phyloP scores from a whole-genome alignment of 352 stramenopile species.

The Peronospora belbahrii region DNA sequence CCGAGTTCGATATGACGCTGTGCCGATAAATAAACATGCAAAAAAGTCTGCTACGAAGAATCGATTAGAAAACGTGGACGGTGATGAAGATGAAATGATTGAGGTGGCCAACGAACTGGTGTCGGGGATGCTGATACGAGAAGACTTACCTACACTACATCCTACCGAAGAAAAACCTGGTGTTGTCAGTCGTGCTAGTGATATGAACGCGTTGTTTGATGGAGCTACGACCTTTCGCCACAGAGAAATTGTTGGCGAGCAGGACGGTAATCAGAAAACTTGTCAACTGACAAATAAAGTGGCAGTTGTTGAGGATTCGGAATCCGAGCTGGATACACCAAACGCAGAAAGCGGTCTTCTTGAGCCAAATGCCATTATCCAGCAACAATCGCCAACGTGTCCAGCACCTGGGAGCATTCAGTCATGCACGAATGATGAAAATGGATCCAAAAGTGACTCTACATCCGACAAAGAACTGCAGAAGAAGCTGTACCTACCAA shows the following conservation, averaged over 20 bases:
- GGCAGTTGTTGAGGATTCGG: constrained; percentile 7
- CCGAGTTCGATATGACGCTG: constrained; percentile 37
- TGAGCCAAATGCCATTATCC: too few species aligned
- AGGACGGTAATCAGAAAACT: constrained; percentile 23
- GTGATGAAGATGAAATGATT: constrained; percentile 33
- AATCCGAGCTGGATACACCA: constrained; percentile 7
- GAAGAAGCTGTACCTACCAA: constrained; percentile 20
- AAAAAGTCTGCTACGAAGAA: constrained; percentile 29
- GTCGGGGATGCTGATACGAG: constrained; percentile 26
- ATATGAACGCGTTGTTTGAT: constrained; percentile 21
- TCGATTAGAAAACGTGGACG: constrained; percentile 28
- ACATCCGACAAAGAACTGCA: background rate
- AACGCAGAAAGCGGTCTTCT: background rate
- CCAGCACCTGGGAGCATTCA: constrained; percentile 8
- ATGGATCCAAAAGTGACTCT: background rate
- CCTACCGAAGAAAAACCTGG: constrained; percentile 6
- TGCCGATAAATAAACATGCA: constrained; percentile 14
- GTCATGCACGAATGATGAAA: constrained; percentile 13
- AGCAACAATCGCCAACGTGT: background rate
- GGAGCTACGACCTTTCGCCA: constrained; percentile 26
- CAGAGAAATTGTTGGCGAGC: constrained; percentile 26
- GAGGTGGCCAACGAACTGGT: constrained; percentile 34
- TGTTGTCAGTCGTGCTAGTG: constrained; percentile 14
- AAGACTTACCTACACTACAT: constrained; percentile 1
- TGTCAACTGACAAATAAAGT: constrained; percentile 5